Percentiles rank a stretch among this genome's conserved stretches.
phyloP scores from a whole-genome alignment of 306 rosid species.

The Sindora glabra region DNA sequence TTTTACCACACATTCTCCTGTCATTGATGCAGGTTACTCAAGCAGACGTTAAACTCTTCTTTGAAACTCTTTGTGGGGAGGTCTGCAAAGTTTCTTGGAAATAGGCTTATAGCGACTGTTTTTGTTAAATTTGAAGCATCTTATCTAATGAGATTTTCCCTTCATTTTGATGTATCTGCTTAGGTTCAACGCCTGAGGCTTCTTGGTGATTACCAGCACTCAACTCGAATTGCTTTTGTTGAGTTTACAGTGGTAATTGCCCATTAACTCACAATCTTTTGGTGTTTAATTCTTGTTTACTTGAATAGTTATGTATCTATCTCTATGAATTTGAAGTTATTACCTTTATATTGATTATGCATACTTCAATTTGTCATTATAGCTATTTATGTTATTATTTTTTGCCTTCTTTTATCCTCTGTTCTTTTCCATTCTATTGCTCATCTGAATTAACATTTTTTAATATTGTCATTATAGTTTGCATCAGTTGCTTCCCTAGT shows the following conservation, averaged over 20 bases:
- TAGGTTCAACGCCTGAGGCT: slow-evolving; percentile 96
- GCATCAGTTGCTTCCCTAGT: too few species aligned
- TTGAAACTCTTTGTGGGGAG: slow-evolving; percentile 97
- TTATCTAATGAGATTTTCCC: slow-evolving; percentile 8
- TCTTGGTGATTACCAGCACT: slow-evolving; percentile 94
- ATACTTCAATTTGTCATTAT: too few species aligned
- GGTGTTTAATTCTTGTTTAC: too few species aligned
- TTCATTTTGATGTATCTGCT: too few species aligned
- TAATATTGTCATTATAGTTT: too few species aligned
- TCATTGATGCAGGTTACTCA: slow-evolving; percentile 69
- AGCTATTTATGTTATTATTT: too few species aligned
- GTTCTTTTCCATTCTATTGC: too few species aligned
- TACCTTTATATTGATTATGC: too few species aligned
- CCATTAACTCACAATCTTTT: too few species aligned
- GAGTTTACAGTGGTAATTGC: slow-evolving; percentile 79
- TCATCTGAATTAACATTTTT: too few species aligned
- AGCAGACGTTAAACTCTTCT: slow-evolving; percentile 83
- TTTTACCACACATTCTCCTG: background rate
- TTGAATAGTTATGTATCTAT: too few species aligned
- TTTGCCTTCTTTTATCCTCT: too few species aligned
- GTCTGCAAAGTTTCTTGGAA: slow-evolving; percentile 33
- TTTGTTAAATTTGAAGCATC: slow-evolving; percentile 4
- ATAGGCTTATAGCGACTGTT: background rate
- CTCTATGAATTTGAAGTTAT: background rate
- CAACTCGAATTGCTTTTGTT: slow-evolving; percentile 93